Conservation (phyloP, 2,329 filamentous ascomycete species). For the Tolypocladium sp. region DNA sequence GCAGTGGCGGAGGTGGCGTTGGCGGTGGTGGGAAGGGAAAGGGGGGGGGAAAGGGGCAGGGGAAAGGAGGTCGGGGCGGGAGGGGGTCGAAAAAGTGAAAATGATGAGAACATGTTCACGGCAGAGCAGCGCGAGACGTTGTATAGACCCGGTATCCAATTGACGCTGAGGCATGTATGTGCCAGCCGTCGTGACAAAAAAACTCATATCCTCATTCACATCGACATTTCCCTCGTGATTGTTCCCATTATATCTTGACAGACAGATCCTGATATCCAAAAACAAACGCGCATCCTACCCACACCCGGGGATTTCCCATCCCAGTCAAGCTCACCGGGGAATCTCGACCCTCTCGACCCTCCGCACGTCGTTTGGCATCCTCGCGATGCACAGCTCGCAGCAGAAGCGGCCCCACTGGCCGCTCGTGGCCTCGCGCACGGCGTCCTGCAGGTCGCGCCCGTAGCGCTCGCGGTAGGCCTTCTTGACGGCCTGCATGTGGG, state of each 20-base stretch:
- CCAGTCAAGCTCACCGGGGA: neutral
- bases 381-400: constrained; percentile 54
- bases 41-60: constrained; percentile 21
- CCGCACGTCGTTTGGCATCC: constrained; percentile 51
- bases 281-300: neutral
- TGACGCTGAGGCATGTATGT: neutral
- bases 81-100: constrained; percentile 33
- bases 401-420: constrained; percentile 74
- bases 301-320: neutral
- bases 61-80: constrained; percentile 25
- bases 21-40: constrained; percentile 23
- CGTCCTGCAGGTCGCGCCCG: constrained; percentile 62
- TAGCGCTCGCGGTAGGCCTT: constrained; percentile 73
- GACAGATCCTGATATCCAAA: neutral
- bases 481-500: constrained; percentile 74
- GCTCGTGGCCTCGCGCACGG: constrained; percentile 67
- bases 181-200: neutral
- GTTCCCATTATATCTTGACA: neutral
- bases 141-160: neutral
- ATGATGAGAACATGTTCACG: neutral
- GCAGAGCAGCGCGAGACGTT: neutral
- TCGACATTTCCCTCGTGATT: neutral
- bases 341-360: constrained; percentile 25
- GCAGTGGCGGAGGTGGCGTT: constrained; percentile 31
- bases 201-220: neutral